Base-by-base conservation (phyloP, 2,329 filamentous ascomycete species). In the Geosmithia putterillii region DNA sequence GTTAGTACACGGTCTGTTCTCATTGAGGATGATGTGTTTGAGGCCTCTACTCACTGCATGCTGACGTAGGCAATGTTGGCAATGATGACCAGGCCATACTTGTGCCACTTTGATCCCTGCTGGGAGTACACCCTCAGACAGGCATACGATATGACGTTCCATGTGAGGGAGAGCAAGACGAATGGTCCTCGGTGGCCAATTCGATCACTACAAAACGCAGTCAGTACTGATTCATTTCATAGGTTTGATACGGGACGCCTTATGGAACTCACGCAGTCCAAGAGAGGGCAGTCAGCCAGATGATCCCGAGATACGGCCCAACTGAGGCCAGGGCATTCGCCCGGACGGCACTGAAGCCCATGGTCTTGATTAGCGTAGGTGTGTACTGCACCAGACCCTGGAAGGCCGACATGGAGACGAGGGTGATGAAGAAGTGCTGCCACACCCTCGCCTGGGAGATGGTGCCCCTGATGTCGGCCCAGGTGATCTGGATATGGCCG, bases 341-440 rank as follows among this genome's bases (percentile, higher is more conserved):
- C n/a, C 43, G 45, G 15, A 49, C 42, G 10, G 42, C 22, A 14
- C 40, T 44, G 44, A 50, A 50, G 0, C 47, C 49, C 40, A 49
- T 12, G 19, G 44, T 49, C 43, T 49, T 51, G 17, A 51, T 47
- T 14, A 49, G 45, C 2, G 44, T 45, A 2, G 47, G 47, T 4
- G 41, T 47, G 14, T 49, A 49, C 14, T 42, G 44, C 10, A 37
- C 42, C 10, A 51, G 28, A 6, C 47, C 44, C 32, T 44, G 41
- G n/a, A 48, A 49, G 21, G 46, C 46, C 4, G 43, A 39, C 19
- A 51, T 41, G 7, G 49, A 43, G 15, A 51, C 43, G 3, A 51
- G 40, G 18, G 44, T 46, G n/a, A 47, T 45, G 35, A 34, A 38
- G 9, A 45, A 46, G 38, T 51, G 46, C 0, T 41, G 41, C 42